A percentile compares a stretch with the other conserved stretches of the same genome.
Evolutionary conservation across 495 filamentous ascomycete genomes (phyloP).

Genomic region (Lasiosphaeria hispida): DNA sequence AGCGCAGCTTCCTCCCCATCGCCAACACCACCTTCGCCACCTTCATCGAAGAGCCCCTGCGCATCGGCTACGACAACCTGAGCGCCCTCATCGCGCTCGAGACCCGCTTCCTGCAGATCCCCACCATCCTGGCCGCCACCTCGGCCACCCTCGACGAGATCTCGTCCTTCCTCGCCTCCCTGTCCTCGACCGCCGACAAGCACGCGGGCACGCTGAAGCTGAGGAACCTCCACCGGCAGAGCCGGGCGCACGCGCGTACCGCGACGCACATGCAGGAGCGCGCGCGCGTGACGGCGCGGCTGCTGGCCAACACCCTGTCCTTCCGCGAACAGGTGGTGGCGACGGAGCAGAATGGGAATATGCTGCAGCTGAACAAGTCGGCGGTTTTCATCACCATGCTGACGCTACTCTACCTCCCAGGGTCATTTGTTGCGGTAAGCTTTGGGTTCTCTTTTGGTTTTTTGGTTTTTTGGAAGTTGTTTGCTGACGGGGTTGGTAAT

Average conservation of each 20-base stretch:
- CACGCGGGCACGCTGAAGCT: slow-evolving; percentile 12
- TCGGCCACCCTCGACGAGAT: slow-evolving; percentile 30
- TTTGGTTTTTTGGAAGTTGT: neutral
- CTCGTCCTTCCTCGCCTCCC: slow-evolving; percentile 3
- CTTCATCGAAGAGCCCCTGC: slow-evolving; percentile 33
- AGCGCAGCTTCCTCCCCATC: slow-evolving; percentile 34
- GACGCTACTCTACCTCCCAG: slow-evolving; percentile 44
- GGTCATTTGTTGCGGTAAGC: slow-evolving; percentile 46
- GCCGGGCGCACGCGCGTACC: slow-evolving; percentile 27
- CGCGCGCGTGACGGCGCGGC: slow-evolving; percentile 31
- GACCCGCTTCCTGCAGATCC: slow-evolving; percentile 27
- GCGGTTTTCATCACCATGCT: slow-evolving; percentile 43
- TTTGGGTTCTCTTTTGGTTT: neutral
- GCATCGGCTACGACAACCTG: slow-evolving; percentile 34
- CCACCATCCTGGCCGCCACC: slow-evolving; percentile 23
- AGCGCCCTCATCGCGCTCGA: slow-evolving; percentile 29
- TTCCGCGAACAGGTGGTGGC: slow-evolving; percentile 38
- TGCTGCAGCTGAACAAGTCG: slow-evolving; percentile 41
- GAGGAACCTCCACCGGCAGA: slow-evolving; percentile 19
- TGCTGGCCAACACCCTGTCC: slow-evolving; percentile 38
- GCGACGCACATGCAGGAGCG: slow-evolving; percentile 34
- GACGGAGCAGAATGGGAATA: slow-evolving; percentile 39
- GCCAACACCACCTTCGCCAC: slow-evolving; percentile 31
- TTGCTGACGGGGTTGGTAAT: neutral
- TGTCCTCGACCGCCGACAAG: neutral